A percentile compares a stretch with the other conserved stretches of the same genome.
Conservation (phyloP, 257 asterid genomes). For the Nicotiana undulata region DNA sequence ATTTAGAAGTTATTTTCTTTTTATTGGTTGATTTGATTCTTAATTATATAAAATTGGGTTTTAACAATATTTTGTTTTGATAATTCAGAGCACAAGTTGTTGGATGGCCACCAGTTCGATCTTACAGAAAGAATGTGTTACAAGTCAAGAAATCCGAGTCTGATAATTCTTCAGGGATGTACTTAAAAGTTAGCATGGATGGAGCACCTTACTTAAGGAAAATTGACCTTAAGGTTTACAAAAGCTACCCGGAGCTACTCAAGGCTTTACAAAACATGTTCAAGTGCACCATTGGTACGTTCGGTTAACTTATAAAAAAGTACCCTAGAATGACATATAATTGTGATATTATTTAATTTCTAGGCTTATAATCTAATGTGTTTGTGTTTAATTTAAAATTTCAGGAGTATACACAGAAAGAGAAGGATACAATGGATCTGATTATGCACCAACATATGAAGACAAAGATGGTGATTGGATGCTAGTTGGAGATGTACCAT, state of each 20-base stretch:
- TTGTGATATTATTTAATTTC: too few relatives aligned
- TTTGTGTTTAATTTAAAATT: background rate
- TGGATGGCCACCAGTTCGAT: constrained; percentile 97
- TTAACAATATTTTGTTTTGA: background rate
- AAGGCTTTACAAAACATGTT: constrained; percentile 70
- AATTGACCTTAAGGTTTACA: constrained; percentile 60
- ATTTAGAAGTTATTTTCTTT: background rate
- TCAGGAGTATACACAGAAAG: constrained; percentile 63
- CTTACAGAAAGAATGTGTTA: constrained; percentile 56
- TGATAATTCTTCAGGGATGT: constrained; percentile 53
- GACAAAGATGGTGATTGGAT: constrained; percentile 99
- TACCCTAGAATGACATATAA: too few relatives aligned
- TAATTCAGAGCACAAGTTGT: constrained; percentile 19
- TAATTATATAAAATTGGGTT: constrained; percentile 40
- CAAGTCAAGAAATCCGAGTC: constrained; percentile 36
- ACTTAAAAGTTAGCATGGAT: constrained; percentile 93
- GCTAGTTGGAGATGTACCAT: constrained; percentile 96
- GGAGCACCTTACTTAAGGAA: constrained; percentile 93
- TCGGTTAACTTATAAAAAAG: background rate
- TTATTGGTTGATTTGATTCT: background rate
- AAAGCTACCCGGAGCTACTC: constrained; percentile 58
- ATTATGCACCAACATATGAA: constrained; percentile 69
- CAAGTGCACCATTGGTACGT: constrained; percentile 64
- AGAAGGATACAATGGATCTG: constrained; percentile 75
- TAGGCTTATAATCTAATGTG: background rate